Base-by-base conservation (phyloP, 2,329 filamentous ascomycete genomes). In the Verticillium zaregamsianum region DNA sequence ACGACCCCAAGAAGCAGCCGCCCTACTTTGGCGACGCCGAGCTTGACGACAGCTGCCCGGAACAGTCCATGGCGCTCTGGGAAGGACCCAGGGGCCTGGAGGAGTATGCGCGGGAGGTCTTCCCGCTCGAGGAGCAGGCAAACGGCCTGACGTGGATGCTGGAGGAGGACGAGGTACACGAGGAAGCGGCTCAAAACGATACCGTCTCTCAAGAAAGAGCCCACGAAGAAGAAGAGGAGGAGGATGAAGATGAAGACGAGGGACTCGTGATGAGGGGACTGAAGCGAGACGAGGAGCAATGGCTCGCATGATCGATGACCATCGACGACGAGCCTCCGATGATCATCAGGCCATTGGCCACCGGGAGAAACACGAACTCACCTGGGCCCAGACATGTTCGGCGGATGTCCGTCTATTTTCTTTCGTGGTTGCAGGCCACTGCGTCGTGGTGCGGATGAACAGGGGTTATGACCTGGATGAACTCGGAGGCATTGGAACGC, bases 81-180 rank as follows among this genome's bases (percentile, higher is more conserved):
- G 92, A 96, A 72, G 95, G 93, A 4, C 92, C 92, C 67, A 84
- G 95, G 60, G 91, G 92, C 33, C 84, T 98, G 68, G 93, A 97
- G 72, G 95, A 98, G 76, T 99, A 98, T 73, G 94, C 94, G 1
- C 84, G 91, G 57, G 95, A 98, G 73, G 93, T 96, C 32, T 98
- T 98, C 70, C 92, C 92, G 0, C 84, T 97, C 14, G 95, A 99
- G 75, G 95, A 99, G 77, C 90, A 93, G 68, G 92, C 93, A 35
- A 98, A 98, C 73, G 94, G 94, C 5, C 79, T 95, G 71, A 92
- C 90, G 17, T 99, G 95, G 95, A 98, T 97, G 94, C 72, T 83
- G 54, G 82, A 84, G 5, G 82, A 82, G 12, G 80, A 79, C 17
- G 71, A 72, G n/a, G 71, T 69, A 28, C 71, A 68, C 37, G 74